Evolutionary conservation across 2,329 filamentous ascomycete species (phyloP), one percentile per base, ranked within the genome.

Genomic region (Westerdykella aurantiaca): DNA sequence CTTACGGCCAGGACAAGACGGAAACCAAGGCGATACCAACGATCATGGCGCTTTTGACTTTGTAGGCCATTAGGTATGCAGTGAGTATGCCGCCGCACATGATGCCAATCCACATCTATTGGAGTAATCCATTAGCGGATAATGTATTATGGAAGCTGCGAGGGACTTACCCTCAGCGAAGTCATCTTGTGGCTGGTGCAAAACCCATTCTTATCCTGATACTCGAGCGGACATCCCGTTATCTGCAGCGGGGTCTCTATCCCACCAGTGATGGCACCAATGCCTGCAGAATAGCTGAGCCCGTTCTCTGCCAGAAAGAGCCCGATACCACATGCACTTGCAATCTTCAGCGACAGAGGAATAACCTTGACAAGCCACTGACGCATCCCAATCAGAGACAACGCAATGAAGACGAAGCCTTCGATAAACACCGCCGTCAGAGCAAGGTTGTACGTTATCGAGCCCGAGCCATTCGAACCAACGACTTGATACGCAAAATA

Each of bases 371-470:
- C 88, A 21, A 95, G 79, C 88, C 88, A 94, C 64, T 94, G 88
- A 12, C 88, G 83, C 71, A 95, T 77, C 31, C 88, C 88, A 41
- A 90, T 74, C 31, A 94, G 64, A 1, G 88, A 88, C 21, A 95
- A 75, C 4, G 74, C 84, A 39, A 94, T 78, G 70, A 95, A 95
- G 46, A 94, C 81, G 66, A 87, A 86, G 14, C 88, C 88, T 66
- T 95, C 88, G 10, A 91, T 81, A 61, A 95, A 94, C 51, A 93
- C 88, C 40, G 88, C 88, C 6, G 87, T 93, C 23, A 94, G 71
- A 9, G 88, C 88, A 29, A 90, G 75, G 37, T 77, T 70, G 63
- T 88, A 95, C 0, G 86, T 80, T 6, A 94, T 81, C 6, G 75
- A 71, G 1, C 88, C 88, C 9, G 73, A 76, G 33, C 88, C 88